Evolutionary conservation across 805 yeast genomes (phyloP), one percentile per base, ranked within the genome.

Genomic region (Candida hungchunana): DNA sequence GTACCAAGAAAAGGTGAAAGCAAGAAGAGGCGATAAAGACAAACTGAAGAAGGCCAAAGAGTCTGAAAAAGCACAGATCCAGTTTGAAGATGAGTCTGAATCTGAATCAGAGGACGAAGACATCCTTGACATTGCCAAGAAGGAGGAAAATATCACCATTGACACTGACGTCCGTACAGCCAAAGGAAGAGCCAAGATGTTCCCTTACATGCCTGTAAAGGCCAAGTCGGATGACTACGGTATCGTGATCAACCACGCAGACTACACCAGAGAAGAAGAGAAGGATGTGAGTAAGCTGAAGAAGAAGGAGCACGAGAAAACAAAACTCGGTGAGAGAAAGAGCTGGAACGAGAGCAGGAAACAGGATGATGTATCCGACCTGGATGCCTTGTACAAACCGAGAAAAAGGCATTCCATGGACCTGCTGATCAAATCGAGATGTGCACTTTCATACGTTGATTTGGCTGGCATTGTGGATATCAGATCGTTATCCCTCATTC

Each of bases 151-250:
- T 40, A 43, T 52, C 15, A 59, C 56, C 6, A 48, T 57, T 8
- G 72, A 63, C 13, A 59, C 58, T 8, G 61, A 55, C 31, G 58
- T 56, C 4, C 46, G 55, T 14, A 55, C 52, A 18, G 49, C 51
- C 13, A 58, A 53, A 20, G 47, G 48, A 9, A 40, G 55, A 22
- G 44, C 66, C 57, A 74, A 69, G 29, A 81, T 83, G 84, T 93
- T 90, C 53, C 97, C 96, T 10, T 82, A 66, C 47, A 63, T 75
- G 25, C 71, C 73, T 1, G 71, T 67, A 31, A 74, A 75, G 47
- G 63, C 72, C 17, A 76, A 82, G 46, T 63, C 70, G 31, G 97
- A 93, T 54, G 97, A 90, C 46, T 93, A 90, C 57, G 99, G 99
- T 20, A 80, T 77, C 37, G 61, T 79, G 2, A 78, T 89, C 15